Base-by-base conservation (phyloP, 2,329 filamentous ascomycete species). In the Macrophomina tecta region DNA sequence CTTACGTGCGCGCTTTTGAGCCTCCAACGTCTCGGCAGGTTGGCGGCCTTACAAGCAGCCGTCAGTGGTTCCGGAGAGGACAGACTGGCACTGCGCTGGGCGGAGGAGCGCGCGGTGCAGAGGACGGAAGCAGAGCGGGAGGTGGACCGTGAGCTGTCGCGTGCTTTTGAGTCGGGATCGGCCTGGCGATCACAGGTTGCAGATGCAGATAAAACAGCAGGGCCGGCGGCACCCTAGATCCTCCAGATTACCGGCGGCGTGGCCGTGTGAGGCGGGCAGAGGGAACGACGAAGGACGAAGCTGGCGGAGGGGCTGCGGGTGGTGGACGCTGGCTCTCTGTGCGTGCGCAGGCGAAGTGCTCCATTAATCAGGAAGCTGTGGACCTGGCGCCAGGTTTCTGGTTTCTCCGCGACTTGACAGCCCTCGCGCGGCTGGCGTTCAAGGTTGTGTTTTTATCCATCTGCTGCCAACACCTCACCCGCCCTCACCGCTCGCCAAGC, bases 111-210 rank as follows among this genome's bases (percentile, higher is more conserved):
- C 55, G 38, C 63, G 51, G 63, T 48, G 40, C 52, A 56, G 63
- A 56, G 51, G 52, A 30, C n/a, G 63, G 16, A 30, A 45, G 62
- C 62, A 53, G 48, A 49, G 62, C 62, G 48, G 62, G n/a, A 46
- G 40, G 58, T n/a, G 58, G 63, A 38, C 51, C 63, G 55, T 60
- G 64, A 53, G 53, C 11, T 66, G 64, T 66, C 64, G 64, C 64
- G 64, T 66, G 64, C 64, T 66, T 66, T 65, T 66, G 58, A 49
- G 63, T 51, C 63, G 45, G 63, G 63, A 52, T 65, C 63, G 51
- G 58, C 42, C 42, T 62, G 45, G 58, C 45, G 58, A 62, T 62
- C 58, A 36, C 58, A 62, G 58, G n/a, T 38, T 5, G 55, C 55
- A 60, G 55, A 61, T 61, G 56, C 56, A 61, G 58, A 48, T 38